Percentiles rank a stretch among this genome's conserved stretches.
Evolutionary conservation across 306 rosid genomes (phyloP).

Genomic region (Vigna nakashimae): DNA sequence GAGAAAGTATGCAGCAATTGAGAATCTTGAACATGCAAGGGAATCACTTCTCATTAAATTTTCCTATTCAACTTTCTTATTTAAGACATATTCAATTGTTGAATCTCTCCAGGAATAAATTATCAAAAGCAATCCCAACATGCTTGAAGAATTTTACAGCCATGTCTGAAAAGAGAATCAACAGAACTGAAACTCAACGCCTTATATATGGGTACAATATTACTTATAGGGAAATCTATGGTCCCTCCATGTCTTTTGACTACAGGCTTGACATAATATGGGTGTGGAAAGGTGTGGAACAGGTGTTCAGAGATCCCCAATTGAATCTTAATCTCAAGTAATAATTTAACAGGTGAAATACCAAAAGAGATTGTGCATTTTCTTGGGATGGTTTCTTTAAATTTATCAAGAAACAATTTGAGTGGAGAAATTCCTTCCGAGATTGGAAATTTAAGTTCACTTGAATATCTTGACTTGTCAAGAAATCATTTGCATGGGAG

Average conservation of each 20-base stretch:
- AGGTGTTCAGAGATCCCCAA: slow-evolving; percentile 45
- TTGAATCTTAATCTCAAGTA: background rate
- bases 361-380: background rate
- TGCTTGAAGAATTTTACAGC: slow-evolving; percentile 27
- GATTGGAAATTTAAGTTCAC: background rate
- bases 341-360: background rate
- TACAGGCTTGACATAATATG: background rate
- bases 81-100: background rate
- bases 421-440: background rate
- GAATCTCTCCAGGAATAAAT: slow-evolving; percentile 1
- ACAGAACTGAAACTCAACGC: background rate
- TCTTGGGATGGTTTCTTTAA: background rate
- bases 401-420: slow-evolving; percentile 10
- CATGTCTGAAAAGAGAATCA: background rate
- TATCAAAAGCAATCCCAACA: background rate
- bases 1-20: slow-evolving; percentile 1
- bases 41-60: background rate
- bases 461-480: background rate
- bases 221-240: background rate
- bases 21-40: background rate
- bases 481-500: background rate
- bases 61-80: background rate
- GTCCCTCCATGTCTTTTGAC: too few species aligned
- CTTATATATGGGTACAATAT: background rate
- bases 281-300: slow-evolving; percentile 20